These are phyloP conservation scores for Babesia bigemina DNA, from an alignment of 169 alveolate species.

Conservation along the genomic window DNA sequence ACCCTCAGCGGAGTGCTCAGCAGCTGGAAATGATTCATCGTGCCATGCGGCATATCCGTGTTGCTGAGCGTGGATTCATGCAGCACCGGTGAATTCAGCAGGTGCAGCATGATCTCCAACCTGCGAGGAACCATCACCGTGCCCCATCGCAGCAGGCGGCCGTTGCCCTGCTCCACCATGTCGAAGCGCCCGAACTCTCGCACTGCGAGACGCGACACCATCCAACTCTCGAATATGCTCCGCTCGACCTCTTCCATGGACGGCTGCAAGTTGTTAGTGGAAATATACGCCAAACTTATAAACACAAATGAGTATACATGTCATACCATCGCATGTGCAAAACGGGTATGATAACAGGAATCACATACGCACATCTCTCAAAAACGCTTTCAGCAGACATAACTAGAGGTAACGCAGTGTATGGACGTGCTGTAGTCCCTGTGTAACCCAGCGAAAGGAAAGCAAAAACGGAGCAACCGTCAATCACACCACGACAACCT, in stretches of 20 bases:
- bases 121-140: constrained; percentile 40
- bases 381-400: no score
- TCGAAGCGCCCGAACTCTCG: constrained; percentile 61
- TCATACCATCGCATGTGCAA: not conserved
- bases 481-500: no score
- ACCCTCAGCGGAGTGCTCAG: constrained; percentile 30
- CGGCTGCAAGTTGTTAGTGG: constrained; percentile 24
- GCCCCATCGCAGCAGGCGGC: constrained; percentile 46
- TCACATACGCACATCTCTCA: not conserved
- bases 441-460: no score
- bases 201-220: constrained; percentile 24
- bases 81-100: constrained; percentile 60
- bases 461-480: no score
- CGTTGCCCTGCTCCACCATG: constrained; percentile 50
- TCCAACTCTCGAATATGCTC: constrained; percentile 38
- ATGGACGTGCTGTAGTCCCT: no score
- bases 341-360: not conserved
- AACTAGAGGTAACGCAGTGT: no score
- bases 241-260: constrained; percentile 43
- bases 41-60: constrained; percentile 8
- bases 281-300: not conserved
- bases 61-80: constrained; percentile 36
- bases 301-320: not conserved
- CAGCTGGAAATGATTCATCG: constrained; percentile 17
- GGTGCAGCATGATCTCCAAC: constrained; percentile 47